Evolutionary conservation across 1,284 basidiomycete species (phyloP), one percentile per base, ranked within the genome.

Genomic region (Butyriboletus appendiculatus): DNA sequence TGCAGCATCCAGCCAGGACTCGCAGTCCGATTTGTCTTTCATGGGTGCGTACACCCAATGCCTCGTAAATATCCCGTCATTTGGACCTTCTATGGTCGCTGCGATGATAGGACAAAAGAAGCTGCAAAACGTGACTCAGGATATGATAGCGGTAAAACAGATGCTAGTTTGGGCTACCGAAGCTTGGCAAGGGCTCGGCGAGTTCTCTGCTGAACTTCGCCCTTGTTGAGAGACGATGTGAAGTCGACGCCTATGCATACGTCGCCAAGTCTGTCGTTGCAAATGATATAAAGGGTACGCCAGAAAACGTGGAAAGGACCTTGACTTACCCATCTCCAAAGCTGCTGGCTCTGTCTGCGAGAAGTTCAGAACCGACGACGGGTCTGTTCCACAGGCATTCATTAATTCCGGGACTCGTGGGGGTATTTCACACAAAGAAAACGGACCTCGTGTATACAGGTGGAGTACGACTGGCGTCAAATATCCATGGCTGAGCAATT

Each of bases 231-330:
- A 14, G 38, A 22, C 24, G 47, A 48, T 3, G 30, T 41, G 38
- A 48, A 48, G 38, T 48, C n/a, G 16, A 39, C 38, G 33, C 47
- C 47, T 39, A 48, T 48, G 38, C 47, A 48, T 8, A 40, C 47
- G 16, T 48, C 38, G 10, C 38, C n/a, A 5, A 41, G 47, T 33
- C 47, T 48, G 22, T 32, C 12, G n/a, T 26, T n/a, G 34, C 8
- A 45, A 18, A 20, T 15, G 6, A 20, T 33, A 47, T 30, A 11
- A 47, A 18, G 18, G 30, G 28, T 9, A 42, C 5, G 24, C 30
- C 18, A 26, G n/a, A 12, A 46, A 37, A 37, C n/a, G 34, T 7
- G 30, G 18, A 22, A 40, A 33, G 38, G 20, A 14, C 8, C 16
- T 24, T 40, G 38, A 40, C 47, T 28, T 7, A 41, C 47, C 38